Base-by-base conservation (phyloP, 2,329 filamentous ascomycete genomes). In the Pestalotiopsis sp. region DNA sequence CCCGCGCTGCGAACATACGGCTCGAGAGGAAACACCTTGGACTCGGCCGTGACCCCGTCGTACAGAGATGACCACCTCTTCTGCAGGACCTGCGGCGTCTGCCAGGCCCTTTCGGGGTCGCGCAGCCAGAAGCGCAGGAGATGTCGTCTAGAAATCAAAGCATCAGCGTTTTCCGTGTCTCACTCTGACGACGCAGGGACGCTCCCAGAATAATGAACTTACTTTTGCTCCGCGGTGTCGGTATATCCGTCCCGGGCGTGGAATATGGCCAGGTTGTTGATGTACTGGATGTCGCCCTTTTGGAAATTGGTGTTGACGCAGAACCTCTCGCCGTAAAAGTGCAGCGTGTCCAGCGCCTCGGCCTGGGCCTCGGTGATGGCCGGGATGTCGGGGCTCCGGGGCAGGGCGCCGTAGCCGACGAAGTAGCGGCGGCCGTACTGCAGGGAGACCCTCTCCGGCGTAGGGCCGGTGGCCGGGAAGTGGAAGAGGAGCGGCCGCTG, bases 391-490 rank as follows among this genome's bases (percentile, higher is more conserved):
- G 80, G 68, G 7, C 82, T 85, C 61, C 89, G 82, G 3, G 88
- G 87, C 1, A 88, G 80, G 0, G 82, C 82, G 70, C 84, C 82
- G 73, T 87, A 91, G 2, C 90, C 81, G 66, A 88, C 88, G 71
- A 91, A 90, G 31, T 79, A 81, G 1, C 89, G 83, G 2, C 89
- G 84, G 0, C 86, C 87, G 71, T 91, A 91, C 70, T 91, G 88
- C 38, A 91, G 83, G 6, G 88, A 77, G 1, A 91, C 76, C 1
- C 87, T 82, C 73, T 91, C 85, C 0, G 87, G 86, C 0, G 76
- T 74, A 1, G 75, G 77, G 0, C 71, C 77, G 0, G 81, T 85
- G 11, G 82, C 81, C 0, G 86, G 83, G 62, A 88, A 85, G 73
- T 88, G 83, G 76, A 88, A 86, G 4, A 91, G 76, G 4, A 91